Evolutionary conservation across 495 filamentous ascomycete genomes (phyloP), one percentile per base, ranked within the genome.

Genomic region (Tuber aestivum): DNA sequence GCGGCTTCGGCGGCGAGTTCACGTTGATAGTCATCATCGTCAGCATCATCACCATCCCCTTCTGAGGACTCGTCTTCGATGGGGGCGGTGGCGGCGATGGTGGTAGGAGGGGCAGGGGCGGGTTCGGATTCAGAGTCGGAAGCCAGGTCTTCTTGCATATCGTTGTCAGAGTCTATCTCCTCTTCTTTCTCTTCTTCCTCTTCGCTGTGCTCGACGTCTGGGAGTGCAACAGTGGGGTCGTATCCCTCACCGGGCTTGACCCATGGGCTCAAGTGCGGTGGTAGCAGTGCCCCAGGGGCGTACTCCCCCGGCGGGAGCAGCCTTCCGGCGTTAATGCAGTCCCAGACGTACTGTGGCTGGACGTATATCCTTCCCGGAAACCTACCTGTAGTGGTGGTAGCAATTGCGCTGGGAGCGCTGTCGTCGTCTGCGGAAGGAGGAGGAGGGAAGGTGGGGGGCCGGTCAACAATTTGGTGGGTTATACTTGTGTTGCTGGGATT

Each of bases 331-430:
- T 99, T 99, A 79, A 97, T 85, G 82, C 92, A 93, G 78, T 99
- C 95, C 95, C 95, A 99, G 21, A 99, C 89, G 94, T 97, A 99
- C 83, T 99, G 95, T 35, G 95, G 95, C 85, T 99, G 95, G 70
- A 99, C 84, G 79, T 98, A 98, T 69, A 91, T 94, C 70, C 95
- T 87, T 38, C 94, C 94, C 12, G 94, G 94, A 76, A 97, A 90
- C 45, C 94, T 89, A 75, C 89, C 88, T 82, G 87, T 86, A 40
- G 81, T 86, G 77, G 73, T 89, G 80, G 88, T 85, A 84, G 70
- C 85, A 80, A 37, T 76, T 80, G 84, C 86, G 82, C 85, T 86
- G 69, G 82, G 83, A 78, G 86, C 89, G 83, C 88, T 86, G 77
- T 89, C 89, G 76, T 90, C 87, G 70, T 88, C 86, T 2, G 84